Evolutionary conservation across 495 filamentous ascomycete species (phyloP), one percentile per base, ranked within the genome.

Genomic region (Pseudoneurospora amorphoporcata): DNA sequence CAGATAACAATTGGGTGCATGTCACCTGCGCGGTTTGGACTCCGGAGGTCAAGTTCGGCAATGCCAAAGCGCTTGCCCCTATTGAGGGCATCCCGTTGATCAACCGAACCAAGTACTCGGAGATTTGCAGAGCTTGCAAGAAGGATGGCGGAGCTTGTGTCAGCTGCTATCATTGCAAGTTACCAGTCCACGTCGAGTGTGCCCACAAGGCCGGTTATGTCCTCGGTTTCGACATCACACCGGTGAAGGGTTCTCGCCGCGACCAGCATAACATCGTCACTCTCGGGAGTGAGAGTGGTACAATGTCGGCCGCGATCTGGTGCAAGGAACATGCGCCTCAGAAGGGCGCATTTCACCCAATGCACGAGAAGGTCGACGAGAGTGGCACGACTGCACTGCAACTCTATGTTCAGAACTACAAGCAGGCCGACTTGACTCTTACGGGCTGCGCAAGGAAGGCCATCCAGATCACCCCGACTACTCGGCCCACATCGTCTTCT

Each of bases 1-100:
- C 90, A 9, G 91, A 93, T 72, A 98, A 98, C 81, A 98, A 98
- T 76, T 99, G 95, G 95, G 92, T 97, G n/a, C 95, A 99, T 78
- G 93, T 98, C 38, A 87, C 90, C 53, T 99, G 95, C 76, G 94
- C 95, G 5, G 84, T 98, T 39, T 98, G 91, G 90, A 92, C 90
- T 10, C 92, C 94, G 0, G 95, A 98, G 77, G 89, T 97, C 75
- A 96, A 93, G 77, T 98, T 97, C 79, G 92, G 90, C 35, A 91
- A 92, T 77, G 90, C 94, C 29, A 89, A 90, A 73, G 88, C 90
- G 7, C 83, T 99, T 23, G 90, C 92, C 72, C 89, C 92, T 23
- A 91, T 91, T 4, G 95, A 99, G 83, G 94, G 95, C 47, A 92
- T 99, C 74, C 91, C 88, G 16, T 87, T 89, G 38, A 92, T 98